phyloP scores from a whole-genome alignment of 2,329 filamentous ascomycete species.

The Sclerotiophoma versabilis region DNA sequence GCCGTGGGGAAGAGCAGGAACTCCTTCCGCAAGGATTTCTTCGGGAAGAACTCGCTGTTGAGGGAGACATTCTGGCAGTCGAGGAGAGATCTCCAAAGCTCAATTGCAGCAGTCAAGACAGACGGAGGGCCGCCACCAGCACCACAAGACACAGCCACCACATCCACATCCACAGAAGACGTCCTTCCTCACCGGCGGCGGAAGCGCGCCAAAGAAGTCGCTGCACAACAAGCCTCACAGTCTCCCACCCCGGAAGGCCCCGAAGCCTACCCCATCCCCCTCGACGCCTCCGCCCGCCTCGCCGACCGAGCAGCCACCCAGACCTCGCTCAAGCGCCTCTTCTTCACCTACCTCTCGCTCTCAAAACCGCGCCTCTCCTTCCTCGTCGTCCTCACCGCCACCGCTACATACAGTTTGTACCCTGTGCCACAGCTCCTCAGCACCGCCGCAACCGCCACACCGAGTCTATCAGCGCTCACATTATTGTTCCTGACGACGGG shows the following conservation, averaged over 20 bases:
- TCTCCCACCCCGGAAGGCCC: conserved; percentile 21
- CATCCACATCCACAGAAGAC: conserved; percentile 25
- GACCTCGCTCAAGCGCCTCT: conserved; percentile 66
- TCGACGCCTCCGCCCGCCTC: conserved; percentile 67
- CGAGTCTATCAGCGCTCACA: conserved; percentile 88
- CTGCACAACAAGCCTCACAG: conserved; percentile 12
- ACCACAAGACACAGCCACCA: conserved; percentile 2
- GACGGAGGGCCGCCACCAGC: conserved; percentile 12
- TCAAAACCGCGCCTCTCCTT: conserved; percentile 95
- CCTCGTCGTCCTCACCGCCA: conserved; percentile 88
- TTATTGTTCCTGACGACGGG: conserved; percentile 90
- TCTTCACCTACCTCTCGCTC: conserved; percentile 85
- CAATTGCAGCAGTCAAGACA: conserved; percentile 28
- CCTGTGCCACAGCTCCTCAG: conserved; percentile 86
- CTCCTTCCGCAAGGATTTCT: conserved; percentile 49
- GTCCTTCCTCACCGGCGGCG: conserved; percentile 47
- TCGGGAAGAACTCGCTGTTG: conserved; percentile 47
- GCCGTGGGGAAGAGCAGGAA: conserved; percentile 39
- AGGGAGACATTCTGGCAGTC: conserved; percentile 42
- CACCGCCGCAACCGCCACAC: conserved; percentile 69
- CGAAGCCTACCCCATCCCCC: conserved; percentile 51
- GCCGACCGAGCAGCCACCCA: conserved; percentile 63
- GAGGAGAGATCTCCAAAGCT: conserved; percentile 41
- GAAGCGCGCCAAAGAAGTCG: conserved; percentile 39
- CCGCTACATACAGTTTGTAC: conserved; percentile 90